Percentiles rank a stretch among this genome's conserved stretches.
phyloP scores from a whole-genome alignment of 345 rosid species.

The Bruguiera sexangula region DNA sequence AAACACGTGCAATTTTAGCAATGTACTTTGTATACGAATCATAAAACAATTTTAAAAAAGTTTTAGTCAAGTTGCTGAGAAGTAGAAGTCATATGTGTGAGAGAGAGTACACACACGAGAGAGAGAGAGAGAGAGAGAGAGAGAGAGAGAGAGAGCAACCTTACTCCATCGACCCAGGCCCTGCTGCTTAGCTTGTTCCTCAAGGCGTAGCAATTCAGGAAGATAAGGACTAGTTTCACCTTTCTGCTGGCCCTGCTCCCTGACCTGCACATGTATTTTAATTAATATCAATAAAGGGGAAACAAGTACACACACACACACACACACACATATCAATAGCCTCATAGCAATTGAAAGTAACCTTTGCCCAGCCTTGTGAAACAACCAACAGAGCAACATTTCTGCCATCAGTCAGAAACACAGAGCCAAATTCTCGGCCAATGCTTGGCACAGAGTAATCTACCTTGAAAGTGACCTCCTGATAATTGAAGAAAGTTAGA shows the following conservation, averaged over 20 bases:
- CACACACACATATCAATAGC: not conserved
- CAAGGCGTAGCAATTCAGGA: slow-evolving; percentile 52
- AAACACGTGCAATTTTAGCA: not conserved
- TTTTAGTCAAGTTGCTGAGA: not conserved
- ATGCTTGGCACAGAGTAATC: slow-evolving; percentile 73
- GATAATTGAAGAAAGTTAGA: slow-evolving; percentile 14
- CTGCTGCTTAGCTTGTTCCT: slow-evolving; percentile 78
- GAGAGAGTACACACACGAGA: not conserved
- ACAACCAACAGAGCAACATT: slow-evolving; percentile 76
- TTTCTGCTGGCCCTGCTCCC: slow-evolving; percentile 80
- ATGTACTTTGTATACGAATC: not conserved
- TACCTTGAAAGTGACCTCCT: slow-evolving; percentile 90
- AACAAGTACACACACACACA: too few species aligned
- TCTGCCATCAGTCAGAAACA: slow-evolving; percentile 65
- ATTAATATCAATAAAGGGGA: not conserved
- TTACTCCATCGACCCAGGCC: slow-evolving; percentile 87
- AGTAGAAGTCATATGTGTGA: not conserved
- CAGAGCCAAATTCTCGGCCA: slow-evolving; percentile 88
- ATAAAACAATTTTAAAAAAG: not conserved
- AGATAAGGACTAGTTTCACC: slow-evolving; percentile 86
- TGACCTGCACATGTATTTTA: slow-evolving; percentile 49
- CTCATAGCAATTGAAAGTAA: slow-evolving; percentile 19
- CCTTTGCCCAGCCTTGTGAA: slow-evolving; percentile 93
- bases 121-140: slow-evolving; percentile 7
- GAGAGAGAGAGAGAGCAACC: slow-evolving; percentile 44